Evolutionary conservation across 1,284 basidiomycete species (phyloP).

Genomic region (Cryptococcus floricola): DNA sequence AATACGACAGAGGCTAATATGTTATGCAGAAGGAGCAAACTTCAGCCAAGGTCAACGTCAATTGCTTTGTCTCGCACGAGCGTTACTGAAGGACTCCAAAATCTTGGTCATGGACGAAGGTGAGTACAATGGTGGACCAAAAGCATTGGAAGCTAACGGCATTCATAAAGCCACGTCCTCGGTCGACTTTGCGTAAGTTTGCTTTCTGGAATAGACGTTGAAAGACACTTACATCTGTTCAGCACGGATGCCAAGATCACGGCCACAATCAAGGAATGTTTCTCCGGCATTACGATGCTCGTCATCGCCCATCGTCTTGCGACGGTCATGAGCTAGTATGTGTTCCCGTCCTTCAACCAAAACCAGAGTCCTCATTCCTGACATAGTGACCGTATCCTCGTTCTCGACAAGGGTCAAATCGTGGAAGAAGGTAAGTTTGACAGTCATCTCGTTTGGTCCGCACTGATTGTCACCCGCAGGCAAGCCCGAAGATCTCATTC

Average conservation of each 20-base stretch:
- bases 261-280: conserved; percentile 67
- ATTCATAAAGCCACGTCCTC: conserved; percentile 67
- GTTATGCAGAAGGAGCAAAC: conserved; percentile 55
- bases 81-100: conserved; percentile 64
- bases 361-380: neutral
- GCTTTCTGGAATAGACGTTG: neutral
- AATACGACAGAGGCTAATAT: neutral
- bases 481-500: conserved; percentile 31
- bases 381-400: conserved; percentile 65
- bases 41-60: conserved; percentile 76
- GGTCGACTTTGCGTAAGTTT: conserved; percentile 64
- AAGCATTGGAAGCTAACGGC: neutral
- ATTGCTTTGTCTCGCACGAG: conserved; percentile 66
- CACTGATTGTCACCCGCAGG: conserved; percentile 13
- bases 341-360: neutral
- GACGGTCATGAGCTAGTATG: conserved; percentile 44
- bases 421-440: conserved; percentile 36
- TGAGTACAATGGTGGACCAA: conserved; percentile 13
- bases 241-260: conserved; percentile 70
- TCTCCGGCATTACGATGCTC: conserved; percentile 60
- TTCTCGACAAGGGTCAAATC: conserved; percentile 64
- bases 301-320: conserved; percentile 74
- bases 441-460: neutral
- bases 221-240: conserved; percentile 4
- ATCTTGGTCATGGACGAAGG: conserved; percentile 63